phyloP scores from a whole-genome alignment of 2,329 filamentous ascomycete genomes.

The Fusarium neocosmosporiellum region DNA sequence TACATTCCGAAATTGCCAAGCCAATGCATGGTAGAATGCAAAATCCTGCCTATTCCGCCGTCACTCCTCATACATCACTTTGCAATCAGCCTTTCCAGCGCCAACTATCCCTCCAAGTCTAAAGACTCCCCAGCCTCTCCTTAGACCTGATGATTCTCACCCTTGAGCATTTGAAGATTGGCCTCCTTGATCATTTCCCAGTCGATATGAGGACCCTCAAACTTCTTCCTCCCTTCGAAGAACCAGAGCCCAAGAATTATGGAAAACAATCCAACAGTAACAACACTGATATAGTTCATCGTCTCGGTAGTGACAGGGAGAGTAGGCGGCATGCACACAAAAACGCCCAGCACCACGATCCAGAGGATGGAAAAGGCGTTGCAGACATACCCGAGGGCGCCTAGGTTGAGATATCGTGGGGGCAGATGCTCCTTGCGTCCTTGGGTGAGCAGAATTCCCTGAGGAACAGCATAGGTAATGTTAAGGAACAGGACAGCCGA shows the following conservation, averaged over 20 bases:
- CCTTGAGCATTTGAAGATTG: constrained; percentile 11
- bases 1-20: background rate
- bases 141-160: background rate
- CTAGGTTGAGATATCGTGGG: constrained; percentile 16
- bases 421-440: constrained; percentile 12
- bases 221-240: constrained; percentile 7
- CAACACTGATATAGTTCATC: constrained; percentile 25
- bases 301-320: constrained; percentile 11
- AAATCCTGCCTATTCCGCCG: background rate
- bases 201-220: constrained; percentile 21
- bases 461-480: constrained; percentile 20
- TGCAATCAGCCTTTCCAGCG: background rate
- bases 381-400: constrained; percentile 13
- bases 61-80: background rate
- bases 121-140: too few species aligned
- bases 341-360: constrained; percentile 16
- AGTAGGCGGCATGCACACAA: constrained; percentile 18
- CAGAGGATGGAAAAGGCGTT: constrained; percentile 14
- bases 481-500: constrained; percentile 20
- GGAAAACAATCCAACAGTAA: constrained; percentile 5
- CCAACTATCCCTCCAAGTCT: background rate
- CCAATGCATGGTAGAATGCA: background rate
- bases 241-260: constrained; percentile 17
- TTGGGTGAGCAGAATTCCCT: constrained; percentile 12
- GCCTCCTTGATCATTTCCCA: constrained; percentile 25